Percentiles rank a stretch among this genome's conserved stretches.
Conservation (phyloP, 805 yeast species). For the Lachancea meyersii region DNA sequence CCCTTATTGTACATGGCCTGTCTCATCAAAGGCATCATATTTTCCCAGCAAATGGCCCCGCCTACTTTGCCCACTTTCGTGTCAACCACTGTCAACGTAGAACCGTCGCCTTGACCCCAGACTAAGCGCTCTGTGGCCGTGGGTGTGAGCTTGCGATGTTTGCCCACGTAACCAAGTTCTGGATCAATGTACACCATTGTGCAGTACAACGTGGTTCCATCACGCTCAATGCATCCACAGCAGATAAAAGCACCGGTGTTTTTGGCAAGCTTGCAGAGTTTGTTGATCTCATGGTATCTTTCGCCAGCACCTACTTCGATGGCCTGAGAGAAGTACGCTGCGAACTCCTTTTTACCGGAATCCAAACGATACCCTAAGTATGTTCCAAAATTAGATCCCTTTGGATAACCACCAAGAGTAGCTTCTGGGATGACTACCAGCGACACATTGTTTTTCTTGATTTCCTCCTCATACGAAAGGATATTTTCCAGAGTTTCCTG, state of each 20-base stretch:
- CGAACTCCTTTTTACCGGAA: conserved; percentile 38
- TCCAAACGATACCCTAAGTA: conserved; percentile 39
- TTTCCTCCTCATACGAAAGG: conserved; percentile 34
- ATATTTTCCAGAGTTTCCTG: conserved; percentile 35
- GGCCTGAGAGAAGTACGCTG: conserved; percentile 33
- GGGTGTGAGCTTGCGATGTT: conserved; percentile 41
- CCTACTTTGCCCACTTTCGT: conserved; percentile 36
- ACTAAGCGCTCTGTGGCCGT: conserved; percentile 41
- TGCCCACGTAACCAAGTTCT: conserved; percentile 34
- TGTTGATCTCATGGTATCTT: conserved; percentile 29
- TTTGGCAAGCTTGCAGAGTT: conserved; percentile 31
- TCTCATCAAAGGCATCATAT: conserved; percentile 38
- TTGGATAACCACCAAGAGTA: conserved; percentile 42
- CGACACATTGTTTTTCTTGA: conserved; percentile 30
- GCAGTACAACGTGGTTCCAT: conserved; percentile 37
- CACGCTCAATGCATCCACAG: conserved; percentile 39
- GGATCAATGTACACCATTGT: conserved; percentile 39
- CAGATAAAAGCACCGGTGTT: conserved; percentile 34
- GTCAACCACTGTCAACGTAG: conserved; percentile 37
- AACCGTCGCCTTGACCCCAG: conserved; percentile 46
- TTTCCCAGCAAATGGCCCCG: conserved; percentile 46
- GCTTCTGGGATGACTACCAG: conserved; percentile 44
- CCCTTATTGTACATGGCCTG: conserved; percentile 40
- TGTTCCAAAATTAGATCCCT: conserved; percentile 39
- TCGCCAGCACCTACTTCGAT: conserved; percentile 33